A percentile compares a stretch with the other conserved stretches of the same genome.
phyloP scores from a whole-genome alignment of 352 stramenopile genomes.

The Phytophthora sp. region DNA sequence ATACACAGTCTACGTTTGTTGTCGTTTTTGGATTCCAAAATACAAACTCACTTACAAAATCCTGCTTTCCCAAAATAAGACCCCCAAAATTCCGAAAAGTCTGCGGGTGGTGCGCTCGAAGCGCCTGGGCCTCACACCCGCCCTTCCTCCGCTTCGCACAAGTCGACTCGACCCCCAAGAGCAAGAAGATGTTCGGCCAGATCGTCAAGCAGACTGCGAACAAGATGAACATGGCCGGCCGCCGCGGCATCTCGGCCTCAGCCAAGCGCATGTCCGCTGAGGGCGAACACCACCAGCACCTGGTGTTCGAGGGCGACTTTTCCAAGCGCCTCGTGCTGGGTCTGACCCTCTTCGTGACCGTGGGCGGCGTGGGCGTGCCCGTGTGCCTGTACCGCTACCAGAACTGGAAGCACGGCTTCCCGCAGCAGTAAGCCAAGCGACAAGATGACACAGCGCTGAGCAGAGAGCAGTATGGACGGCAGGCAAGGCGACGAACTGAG shows the following conservation, averaged over 20 bases:
- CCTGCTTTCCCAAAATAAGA: not conserved
- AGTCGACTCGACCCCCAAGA: slow-evolving; percentile 11
- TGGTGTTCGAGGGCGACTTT: slow-evolving; percentile 86
- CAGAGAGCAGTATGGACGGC: slow-evolving; percentile 4
- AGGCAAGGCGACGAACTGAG: not conserved
- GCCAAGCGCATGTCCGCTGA: slow-evolving; percentile 76
- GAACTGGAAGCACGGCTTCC: slow-evolving; percentile 92
- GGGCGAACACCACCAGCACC: slow-evolving; percentile 85
- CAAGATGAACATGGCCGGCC: slow-evolving; percentile 64
- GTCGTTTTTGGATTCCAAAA: slow-evolving; percentile 16
- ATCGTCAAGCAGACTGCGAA: slow-evolving; percentile 72
- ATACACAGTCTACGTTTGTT: slow-evolving; percentile 32
- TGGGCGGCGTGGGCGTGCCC: slow-evolving; percentile 68
- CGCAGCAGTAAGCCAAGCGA: slow-evolving; percentile 62
- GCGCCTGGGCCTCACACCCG: slow-evolving; percentile 19
- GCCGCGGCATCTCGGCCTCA: slow-evolving; percentile 78
- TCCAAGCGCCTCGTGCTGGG: slow-evolving; percentile 73
- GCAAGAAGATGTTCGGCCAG: slow-evolving; percentile 62
- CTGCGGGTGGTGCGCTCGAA: slow-evolving; percentile 33
- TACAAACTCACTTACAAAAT: slow-evolving; percentile 3
- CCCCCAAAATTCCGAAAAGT: slow-evolving; percentile 25
- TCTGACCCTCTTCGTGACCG: slow-evolving; percentile 64
- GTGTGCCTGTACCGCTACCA: slow-evolving; percentile 79
- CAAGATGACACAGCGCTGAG: not conserved
- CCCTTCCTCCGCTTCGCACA: slow-evolving; percentile 22